Percentiles rank a stretch among this genome's conserved stretches.
These are phyloP conservation scores for Trypanosoma vivax DNA, from an alignment of 208 protist species.

Conservation along the genomic window DNA sequence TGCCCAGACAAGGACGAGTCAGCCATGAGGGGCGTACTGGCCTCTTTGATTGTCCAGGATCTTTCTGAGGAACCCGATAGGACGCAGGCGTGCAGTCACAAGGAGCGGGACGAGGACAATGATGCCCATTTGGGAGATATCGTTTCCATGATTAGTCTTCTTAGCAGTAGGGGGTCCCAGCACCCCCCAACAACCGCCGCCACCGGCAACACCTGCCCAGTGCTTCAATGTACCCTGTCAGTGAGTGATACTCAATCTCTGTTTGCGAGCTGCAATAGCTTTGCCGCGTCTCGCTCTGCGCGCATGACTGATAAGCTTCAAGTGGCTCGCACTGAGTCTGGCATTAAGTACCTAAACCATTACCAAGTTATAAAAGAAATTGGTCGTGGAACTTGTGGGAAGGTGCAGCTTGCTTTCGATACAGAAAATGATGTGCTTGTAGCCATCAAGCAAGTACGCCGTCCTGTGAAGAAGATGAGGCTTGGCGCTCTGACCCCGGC, in stretches of 20 bases:
- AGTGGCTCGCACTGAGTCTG: constrained; percentile 10
- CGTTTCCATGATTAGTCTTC: constrained; percentile 1
- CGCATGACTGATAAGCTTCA: constrained; percentile 16
- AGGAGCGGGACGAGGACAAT: too few relatives aligned
- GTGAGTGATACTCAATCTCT: not conserved
- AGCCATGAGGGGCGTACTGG: too few relatives aligned
- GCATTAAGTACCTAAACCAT: constrained; percentile 56
- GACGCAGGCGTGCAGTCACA: too few relatives aligned
- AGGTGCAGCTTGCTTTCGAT: constrained; percentile 60
- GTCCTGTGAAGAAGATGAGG: constrained; percentile 20
- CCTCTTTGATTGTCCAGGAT: too few relatives aligned
- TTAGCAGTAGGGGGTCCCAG: not conserved
- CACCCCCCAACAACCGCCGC: constrained; percentile 1
- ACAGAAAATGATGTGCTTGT: constrained; percentile 32
- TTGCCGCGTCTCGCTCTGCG: not conserved
- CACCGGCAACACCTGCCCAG: not conserved
- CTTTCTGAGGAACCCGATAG: too few relatives aligned
- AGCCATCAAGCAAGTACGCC: constrained; percentile 70
- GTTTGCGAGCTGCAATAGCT: constrained; percentile 1
- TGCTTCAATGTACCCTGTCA: not conserved
- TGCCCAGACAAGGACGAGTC: too few relatives aligned
- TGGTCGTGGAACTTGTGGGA: constrained; percentile 57
- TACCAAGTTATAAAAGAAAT: constrained; percentile 70
- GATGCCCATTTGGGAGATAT: not conserved
- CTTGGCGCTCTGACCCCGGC: constrained; percentile 19